Conservation (phyloP, 257 asterid species). For the Solanum sejunctum region DNA sequence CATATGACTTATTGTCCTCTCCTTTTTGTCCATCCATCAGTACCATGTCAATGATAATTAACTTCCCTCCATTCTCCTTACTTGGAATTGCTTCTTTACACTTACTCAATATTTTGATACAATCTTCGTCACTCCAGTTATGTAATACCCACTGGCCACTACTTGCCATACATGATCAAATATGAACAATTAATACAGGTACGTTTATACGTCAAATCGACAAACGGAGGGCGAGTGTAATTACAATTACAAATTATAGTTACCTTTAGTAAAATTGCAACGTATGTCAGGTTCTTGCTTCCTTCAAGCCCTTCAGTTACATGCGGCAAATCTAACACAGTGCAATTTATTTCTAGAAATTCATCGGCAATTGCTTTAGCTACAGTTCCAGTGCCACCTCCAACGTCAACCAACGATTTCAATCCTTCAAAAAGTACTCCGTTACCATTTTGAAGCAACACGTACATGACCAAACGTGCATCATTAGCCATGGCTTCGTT, state of each 20-base stretch:
- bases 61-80: no score
- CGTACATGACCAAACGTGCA: not conserved
- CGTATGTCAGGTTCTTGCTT: not conserved
- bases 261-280: not conserved
- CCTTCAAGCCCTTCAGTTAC: not conserved
- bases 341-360: constrained; percentile 3
- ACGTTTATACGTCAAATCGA: no score
- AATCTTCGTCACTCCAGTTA: not conserved
- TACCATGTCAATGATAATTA: no score
- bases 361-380: not conserved
- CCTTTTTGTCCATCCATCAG: no score
- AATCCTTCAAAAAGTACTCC: not conserved
- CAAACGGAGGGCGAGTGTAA: no score
- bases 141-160: not conserved
- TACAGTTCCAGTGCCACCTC: not conserved
- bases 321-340: not conserved
- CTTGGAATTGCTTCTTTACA: constrained; percentile 11
- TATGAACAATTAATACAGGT: no score
- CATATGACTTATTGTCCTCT: not conserved
- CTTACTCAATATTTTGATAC: constrained; percentile 2
- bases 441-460: not conserved
- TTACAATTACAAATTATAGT: no score
- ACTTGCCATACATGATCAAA: no score
- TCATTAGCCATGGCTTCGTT: not conserved
- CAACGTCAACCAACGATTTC: not conserved